These are phyloP conservation scores for Trametes sanguinea DNA, from an alignment of 768 basidiomycete species.

Conservation along the genomic window DNA sequence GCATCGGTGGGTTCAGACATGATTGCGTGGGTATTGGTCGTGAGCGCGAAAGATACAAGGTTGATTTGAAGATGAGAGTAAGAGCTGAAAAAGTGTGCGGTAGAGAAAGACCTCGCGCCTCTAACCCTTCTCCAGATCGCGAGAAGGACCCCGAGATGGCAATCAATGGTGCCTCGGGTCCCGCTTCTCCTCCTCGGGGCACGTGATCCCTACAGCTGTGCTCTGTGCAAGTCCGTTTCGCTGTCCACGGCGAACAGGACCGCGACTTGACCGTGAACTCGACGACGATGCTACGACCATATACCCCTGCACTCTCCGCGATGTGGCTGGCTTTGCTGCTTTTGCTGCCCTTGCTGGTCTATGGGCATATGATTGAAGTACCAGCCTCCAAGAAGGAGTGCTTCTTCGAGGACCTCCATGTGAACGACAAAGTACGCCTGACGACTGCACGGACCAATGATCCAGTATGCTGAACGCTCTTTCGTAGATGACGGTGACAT, in stretches of 20 bases:
- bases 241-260: not conserved
- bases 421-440: conserved; percentile 76
- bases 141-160: conserved; percentile 24
- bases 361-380: conserved; percentile 74
- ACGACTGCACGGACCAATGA: not conserved
- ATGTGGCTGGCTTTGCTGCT: conserved; percentile 43
- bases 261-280: conserved; percentile 1
- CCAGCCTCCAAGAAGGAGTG: conserved; percentile 85
- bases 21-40: conserved; percentile 11
- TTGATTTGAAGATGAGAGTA: conserved; percentile 8
- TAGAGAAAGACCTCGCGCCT: conserved; percentile 20
- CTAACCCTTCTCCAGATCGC: conserved; percentile 22
- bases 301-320: conserved; percentile 43
- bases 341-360: conserved; percentile 39
- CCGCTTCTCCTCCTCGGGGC: not conserved
- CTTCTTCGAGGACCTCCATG: conserved; percentile 93
- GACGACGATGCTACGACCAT: conserved; percentile 40
- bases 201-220: conserved; percentile 20
- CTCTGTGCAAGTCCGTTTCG: not conserved
- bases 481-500: conserved; percentile 94
- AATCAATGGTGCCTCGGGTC: conserved; percentile 23
- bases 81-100: conserved; percentile 22
- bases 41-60: conserved; percentile 9
- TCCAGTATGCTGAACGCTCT: not conserved
- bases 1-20: conserved; percentile 48